These are phyloP conservation scores for Pulveroboletus sp. DNA, from an alignment of 768 basidiomycete genomes.

Conservation along the genomic window DNA sequence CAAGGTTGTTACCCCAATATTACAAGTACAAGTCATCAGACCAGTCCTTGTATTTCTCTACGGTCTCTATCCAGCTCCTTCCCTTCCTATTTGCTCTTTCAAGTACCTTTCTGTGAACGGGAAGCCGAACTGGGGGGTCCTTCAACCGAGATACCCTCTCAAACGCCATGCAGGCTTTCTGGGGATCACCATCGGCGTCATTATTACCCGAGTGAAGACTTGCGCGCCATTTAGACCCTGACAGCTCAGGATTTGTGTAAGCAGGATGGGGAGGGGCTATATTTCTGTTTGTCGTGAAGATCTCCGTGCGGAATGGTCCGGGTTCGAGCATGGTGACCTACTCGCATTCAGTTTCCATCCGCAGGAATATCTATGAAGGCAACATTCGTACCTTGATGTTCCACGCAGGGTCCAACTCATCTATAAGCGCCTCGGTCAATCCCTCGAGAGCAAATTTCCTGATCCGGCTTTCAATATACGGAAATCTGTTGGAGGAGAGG, in stretches of 20 bases:
- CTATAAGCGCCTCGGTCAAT: too few relatives aligned
- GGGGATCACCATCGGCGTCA: constrained; percentile 10
- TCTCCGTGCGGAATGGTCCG: constrained; percentile 14
- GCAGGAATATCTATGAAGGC: too few relatives aligned
- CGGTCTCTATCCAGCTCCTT: constrained; percentile 7
- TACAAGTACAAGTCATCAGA: constrained; percentile 4
- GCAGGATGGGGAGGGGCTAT: constrained; percentile 11
- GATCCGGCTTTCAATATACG: too few relatives aligned
- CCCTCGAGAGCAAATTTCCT: too few relatives aligned
- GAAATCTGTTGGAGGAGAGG: too few relatives aligned
- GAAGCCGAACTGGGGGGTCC: constrained; percentile 20
- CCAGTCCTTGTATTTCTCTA: constrained; percentile 22
- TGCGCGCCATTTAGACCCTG: constrained; percentile 6
- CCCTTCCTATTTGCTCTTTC: constrained; percentile 7
- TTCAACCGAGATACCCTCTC: constrained; percentile 19
- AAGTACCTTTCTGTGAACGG: constrained; percentile 12
- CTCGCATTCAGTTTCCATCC: background rate
- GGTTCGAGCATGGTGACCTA: constrained; percentile 24
- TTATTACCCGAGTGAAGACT: background rate
- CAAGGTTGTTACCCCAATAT: background rate
- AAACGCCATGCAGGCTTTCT: constrained; percentile 18
- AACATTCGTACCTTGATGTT: too few relatives aligned
- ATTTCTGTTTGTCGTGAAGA: background rate
- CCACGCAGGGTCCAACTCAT: too few relatives aligned
- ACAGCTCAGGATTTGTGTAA: constrained; percentile 12